Base-by-base conservation (phyloP, 768 basidiomycete genomes). In the Suillus variegatus region DNA sequence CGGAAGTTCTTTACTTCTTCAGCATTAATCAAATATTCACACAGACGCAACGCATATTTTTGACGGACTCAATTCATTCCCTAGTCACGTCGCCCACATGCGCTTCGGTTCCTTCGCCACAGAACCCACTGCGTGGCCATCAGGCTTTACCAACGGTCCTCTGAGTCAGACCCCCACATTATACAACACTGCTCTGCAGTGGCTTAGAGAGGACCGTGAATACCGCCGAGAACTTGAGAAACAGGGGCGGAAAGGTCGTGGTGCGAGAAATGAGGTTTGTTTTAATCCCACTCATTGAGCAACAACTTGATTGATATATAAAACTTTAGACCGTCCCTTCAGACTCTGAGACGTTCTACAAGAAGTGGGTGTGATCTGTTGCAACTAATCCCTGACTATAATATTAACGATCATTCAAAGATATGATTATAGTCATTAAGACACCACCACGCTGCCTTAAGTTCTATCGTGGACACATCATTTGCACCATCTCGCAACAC, bases 11-110 rank as follows among this genome's bases (percentile, higher is more conserved):
- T 49, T 46, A 32, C 60, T 41, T 28, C 46, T 64, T 12, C 63
- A 67, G 71, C 56, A 70, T 36, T 38, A 43, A 32, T 35, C 10
- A 32, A 38, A 67, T 22, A 35, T 4, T 25, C 18, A 28, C 44
- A 22, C 70, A 95, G 94, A 97, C 78, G 95, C 96, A 13, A 98
- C 96, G 1, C 97, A 99, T 76, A 97, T 99, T 71, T 97, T 95
- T 69, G 97, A 99, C 75, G 97, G 96, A 13, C 78, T 99, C 38
- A 85, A 86, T 71, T 77, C 84, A n/a, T 98, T 97, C 80, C 97
- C 97, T 4, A 98, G 96, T 0, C 94, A 97, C 72, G 82, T 99
- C 66, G 88, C 88, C 6, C 97, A 99, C 74, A 91, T 99, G 88
- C 88, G 91, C 32, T 83, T 95, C 56, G 97, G 97, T 5, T 78